Evolutionary conservation across 1,139 yeast species (phyloP), one percentile per base, ranked within the genome.

Genomic region (Blastobotrys capitulatus): DNA sequence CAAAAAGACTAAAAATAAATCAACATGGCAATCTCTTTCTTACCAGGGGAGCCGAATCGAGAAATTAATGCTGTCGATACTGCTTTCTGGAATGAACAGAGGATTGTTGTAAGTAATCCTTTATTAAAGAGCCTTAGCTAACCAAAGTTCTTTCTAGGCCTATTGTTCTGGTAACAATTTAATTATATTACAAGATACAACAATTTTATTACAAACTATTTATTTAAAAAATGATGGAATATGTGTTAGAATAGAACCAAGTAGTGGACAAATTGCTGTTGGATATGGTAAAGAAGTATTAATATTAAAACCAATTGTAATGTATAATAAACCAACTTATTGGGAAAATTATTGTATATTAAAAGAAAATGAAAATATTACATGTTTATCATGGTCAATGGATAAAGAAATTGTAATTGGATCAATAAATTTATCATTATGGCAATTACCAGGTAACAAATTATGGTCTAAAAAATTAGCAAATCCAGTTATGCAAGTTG

Each of bases 81-180:
- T 57, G 77, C 75, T 6, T 68, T 71, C 49, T 89, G 96, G 96
- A 80, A 80, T 52, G 74, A 74, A 19, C 80, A 79, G 54, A 77
- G 82, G 50, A 68, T 89, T 8, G 69, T 86, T 26, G 70, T 69
- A 55, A 38, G 71, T 60, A 20, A 10, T 34, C 15, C 2, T 26
- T 31, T n/a, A 22, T 29, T 29, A 10, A 29, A 29, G 3, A 29
- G n/a, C n/a, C n/a, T n/a, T n/a, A n/a, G 10, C 41, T 20, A 20
- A 38, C 19, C 9, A 36, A 16, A 36, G 29, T 40, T 51, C 45
- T 15, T 34, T 27, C 16, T 36, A 68, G 69, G 83, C 82, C 0
- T 90, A 90, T 63, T 86, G 92, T 49, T 86, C 96, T 1, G 97
- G 96, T 1, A 88, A 89, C 67, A 89, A 88, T 64, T 69, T 90